Evolutionary conservation across 768 basidiomycete genomes (phyloP).

Genomic region (Termitomyces sp.): DNA sequence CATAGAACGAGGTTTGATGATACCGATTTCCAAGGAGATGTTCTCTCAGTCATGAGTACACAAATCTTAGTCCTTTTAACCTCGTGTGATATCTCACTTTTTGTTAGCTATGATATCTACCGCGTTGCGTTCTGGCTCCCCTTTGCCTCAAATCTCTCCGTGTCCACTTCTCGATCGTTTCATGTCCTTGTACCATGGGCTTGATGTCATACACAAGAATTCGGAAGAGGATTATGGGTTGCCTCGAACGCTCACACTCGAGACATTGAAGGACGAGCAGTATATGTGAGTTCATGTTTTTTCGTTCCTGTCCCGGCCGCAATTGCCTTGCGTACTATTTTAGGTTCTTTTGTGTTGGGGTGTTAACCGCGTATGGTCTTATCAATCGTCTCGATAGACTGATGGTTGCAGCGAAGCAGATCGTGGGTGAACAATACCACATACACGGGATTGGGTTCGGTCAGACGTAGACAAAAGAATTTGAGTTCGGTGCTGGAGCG

Average conservation of each 20-base stretch:
- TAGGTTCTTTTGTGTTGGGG: slow-evolving; percentile 69
- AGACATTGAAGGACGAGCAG: slow-evolving; percentile 71
- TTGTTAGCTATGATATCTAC: slow-evolving; percentile 67
- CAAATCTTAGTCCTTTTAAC: background rate
- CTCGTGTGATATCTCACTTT: background rate
- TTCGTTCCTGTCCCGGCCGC: background rate
- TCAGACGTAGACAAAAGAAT: background rate
- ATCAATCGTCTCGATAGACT: slow-evolving; percentile 70
- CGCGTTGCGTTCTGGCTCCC: slow-evolving; percentile 63
- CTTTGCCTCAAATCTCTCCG: slow-evolving; percentile 84
- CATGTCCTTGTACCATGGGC: slow-evolving; percentile 43
- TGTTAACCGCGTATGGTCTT: slow-evolving; percentile 62
- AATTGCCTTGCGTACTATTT: background rate
- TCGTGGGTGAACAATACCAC: slow-evolving; percentile 84
- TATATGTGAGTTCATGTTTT: slow-evolving; percentile 52
- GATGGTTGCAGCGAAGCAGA: slow-evolving; percentile 78
- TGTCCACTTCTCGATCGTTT: slow-evolving; percentile 56
- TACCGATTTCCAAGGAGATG: slow-evolving; percentile 77
- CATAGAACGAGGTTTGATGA: slow-evolving; percentile 71
- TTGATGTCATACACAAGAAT: slow-evolving; percentile 65
- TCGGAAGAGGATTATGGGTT: slow-evolving; percentile 72
- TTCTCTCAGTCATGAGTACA: slow-evolving; percentile 76
- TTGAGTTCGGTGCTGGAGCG: slow-evolving; percentile 2
- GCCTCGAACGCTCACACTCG: slow-evolving; percentile 61
- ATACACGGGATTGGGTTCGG: slow-evolving; percentile 57